Evolutionary conservation across 2,329 filamentous ascomycete species (phyloP).

Genomic region (Xylaria sp.): DNA sequence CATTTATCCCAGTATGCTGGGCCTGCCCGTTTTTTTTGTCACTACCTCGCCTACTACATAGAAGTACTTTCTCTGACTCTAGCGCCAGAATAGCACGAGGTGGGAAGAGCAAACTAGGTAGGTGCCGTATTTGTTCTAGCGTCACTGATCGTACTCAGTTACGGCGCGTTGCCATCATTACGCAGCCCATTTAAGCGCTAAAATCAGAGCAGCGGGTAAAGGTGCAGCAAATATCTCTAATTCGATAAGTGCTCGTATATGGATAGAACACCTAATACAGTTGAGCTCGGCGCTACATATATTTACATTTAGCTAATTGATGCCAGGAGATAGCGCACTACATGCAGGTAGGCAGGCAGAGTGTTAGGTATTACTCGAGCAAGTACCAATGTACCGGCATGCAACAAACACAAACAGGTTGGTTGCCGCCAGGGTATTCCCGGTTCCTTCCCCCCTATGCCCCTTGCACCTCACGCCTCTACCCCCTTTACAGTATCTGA

Average conservation of each 20-base stretch:
- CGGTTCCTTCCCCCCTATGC: neutral
- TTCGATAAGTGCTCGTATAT: neutral
- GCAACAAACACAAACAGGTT: slow-evolving; percentile 8
- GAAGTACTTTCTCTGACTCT: neutral
- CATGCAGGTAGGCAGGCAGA: too few species aligned
- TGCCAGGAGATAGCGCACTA: neutral
- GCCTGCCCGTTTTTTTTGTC: too few species aligned
- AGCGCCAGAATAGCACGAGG: slow-evolving; percentile 16
- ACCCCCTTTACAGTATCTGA: slow-evolving; percentile 28
- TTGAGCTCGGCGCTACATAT: neutral
- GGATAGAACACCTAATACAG: neutral
- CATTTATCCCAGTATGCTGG: too few species aligned
- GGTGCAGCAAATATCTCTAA: neutral
- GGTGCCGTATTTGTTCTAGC: slow-evolving; percentile 18
- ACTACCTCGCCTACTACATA: neutral
- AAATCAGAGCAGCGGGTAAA: neutral
- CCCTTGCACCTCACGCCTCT: slow-evolving; percentile 14
- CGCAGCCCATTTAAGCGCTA: slow-evolving; percentile 6
- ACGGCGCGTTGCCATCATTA: slow-evolving; percentile 8
- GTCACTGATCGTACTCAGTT: slow-evolving; percentile 11
- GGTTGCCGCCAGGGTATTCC: slow-evolving; percentile 15
- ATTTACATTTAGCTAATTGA: neutral
- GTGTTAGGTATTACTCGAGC: too few species aligned
- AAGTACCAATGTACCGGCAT: neutral
- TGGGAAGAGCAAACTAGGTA: slow-evolving; percentile 7